Evolutionary conservation across 495 filamentous ascomycete species (phyloP).

Genomic region (Tuber borchii): DNA sequence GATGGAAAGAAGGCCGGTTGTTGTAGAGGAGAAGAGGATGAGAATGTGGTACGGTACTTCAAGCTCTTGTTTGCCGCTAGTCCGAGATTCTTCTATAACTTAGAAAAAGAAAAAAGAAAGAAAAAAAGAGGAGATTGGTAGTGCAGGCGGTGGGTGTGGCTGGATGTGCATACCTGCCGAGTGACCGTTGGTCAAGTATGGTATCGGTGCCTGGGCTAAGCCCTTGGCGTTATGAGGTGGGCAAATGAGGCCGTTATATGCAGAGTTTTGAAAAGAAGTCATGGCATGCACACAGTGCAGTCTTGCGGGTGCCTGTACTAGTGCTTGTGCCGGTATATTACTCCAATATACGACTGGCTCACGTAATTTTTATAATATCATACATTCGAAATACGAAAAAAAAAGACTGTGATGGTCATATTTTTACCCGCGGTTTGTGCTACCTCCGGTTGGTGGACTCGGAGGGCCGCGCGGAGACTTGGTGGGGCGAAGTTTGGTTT

Average conservation of each 20-base stretch:
- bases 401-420: not conserved
- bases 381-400: not conserved
- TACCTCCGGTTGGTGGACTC: not conserved
- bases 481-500: not conserved
- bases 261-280: not conserved
- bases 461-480: not conserved
- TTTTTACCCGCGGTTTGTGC: not conserved
- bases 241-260: not conserved
- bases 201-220: not conserved
- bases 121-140: too few relatives aligned
- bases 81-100: not conserved
- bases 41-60: not conserved
- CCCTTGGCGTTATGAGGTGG: not conserved
- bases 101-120: too few relatives aligned
- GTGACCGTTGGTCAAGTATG: not conserved
- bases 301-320: not conserved
- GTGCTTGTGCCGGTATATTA: not conserved
- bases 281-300: not conserved
- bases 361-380: not conserved
- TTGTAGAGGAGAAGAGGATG: not conserved
- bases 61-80: not conserved
- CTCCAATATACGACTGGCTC: not conserved
- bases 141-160: not conserved
- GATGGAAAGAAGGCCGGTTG: too few relatives aligned
- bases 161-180: not conserved